Base-by-base conservation (phyloP, 306 rosid genomes). In the Sesbania bispinosa region DNA sequence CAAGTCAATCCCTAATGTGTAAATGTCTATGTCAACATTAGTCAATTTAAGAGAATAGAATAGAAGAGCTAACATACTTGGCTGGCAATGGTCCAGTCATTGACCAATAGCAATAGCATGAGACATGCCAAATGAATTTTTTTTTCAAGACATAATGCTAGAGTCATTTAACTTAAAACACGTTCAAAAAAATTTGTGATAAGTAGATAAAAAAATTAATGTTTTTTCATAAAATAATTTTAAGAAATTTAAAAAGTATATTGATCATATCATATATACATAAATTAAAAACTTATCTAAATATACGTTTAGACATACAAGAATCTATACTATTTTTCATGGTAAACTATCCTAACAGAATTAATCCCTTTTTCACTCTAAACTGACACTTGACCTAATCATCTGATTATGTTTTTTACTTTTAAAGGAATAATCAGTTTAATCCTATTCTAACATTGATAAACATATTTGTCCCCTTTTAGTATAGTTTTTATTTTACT, bases 31-130 rank as follows among this genome's bases (percentile, higher is more conserved):
- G 67, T 62, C 51, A 69, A 77, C 33, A 0, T 9, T 50, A 58
- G 81, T 69, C 77, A 77, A 45, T 67, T n/a, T 58, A 0, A 0
- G 18, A 46, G 42, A 43, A 29, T 24, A 35, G 46, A 54, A 54
- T 46, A 29, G 18, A 57, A 45, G 27, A 43, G 4, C 68, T 3
- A 7, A 4, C 16, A 39, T 16, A 30, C 13, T 62, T n/a, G 8
- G 5, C 2, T 38, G 48, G 48, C 19, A 19, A 20, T 20, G 13
- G 35, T 58, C 27, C 64, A 3, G 0, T 39, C 0, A 69, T 15
- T 39, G 65, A 70, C 76, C 21, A 41, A 39, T 54, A 4, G 38
- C 8, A 60, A 15, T 3, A 7, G 75, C 16, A 14, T 52, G 1
- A 5, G 0, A 7, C 18, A 32, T 68, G 32, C 7, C 63, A 10